Conservation (phyloP, 2,329 filamentous ascomycete species). For the Pseudogymnoascus sp. region DNA sequence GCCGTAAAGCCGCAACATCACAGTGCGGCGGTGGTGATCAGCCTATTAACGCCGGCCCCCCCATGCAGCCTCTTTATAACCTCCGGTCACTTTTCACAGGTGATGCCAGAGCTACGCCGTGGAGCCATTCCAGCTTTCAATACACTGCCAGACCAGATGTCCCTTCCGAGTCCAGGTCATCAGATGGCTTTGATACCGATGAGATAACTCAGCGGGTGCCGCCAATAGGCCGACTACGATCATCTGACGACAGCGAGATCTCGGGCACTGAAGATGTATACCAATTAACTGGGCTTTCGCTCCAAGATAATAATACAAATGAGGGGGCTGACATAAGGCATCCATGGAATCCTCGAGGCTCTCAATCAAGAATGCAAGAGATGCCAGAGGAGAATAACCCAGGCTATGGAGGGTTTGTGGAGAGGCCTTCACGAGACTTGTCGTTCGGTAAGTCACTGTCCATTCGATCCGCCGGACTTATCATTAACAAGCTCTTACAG, state of each 20-base stretch:
- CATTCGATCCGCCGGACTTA: background rate
- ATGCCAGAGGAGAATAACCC: slow-evolving; percentile 20
- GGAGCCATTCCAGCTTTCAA: background rate
- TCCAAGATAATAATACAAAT: background rate
- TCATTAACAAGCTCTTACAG: slow-evolving; percentile 14
- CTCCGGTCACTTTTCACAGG: background rate
- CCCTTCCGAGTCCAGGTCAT: background rate
- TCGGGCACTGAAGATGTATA: background rate
- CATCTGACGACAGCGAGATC: background rate
- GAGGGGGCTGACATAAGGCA: background rate
- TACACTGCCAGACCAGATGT: background rate
- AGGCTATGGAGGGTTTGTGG: slow-evolving; percentile 25
- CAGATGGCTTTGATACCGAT: background rate
- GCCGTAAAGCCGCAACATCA: background rate
- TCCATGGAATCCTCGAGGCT: background rate
- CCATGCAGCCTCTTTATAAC: background rate
- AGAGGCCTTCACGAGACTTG: slow-evolving; percentile 17
- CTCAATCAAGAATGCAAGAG: background rate
- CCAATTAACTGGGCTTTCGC: background rate
- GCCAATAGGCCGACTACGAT: background rate
- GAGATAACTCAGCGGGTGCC: background rate
- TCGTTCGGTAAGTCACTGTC: background rate
- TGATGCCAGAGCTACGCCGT: background rate
- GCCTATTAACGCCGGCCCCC: too few relatives aligned
- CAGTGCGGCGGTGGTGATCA: background rate